A percentile compares a stretch with the other conserved stretches of the same genome.
Conservation (phyloP, 768 basidiomycete genomes). For the Royoungia palumana region DNA sequence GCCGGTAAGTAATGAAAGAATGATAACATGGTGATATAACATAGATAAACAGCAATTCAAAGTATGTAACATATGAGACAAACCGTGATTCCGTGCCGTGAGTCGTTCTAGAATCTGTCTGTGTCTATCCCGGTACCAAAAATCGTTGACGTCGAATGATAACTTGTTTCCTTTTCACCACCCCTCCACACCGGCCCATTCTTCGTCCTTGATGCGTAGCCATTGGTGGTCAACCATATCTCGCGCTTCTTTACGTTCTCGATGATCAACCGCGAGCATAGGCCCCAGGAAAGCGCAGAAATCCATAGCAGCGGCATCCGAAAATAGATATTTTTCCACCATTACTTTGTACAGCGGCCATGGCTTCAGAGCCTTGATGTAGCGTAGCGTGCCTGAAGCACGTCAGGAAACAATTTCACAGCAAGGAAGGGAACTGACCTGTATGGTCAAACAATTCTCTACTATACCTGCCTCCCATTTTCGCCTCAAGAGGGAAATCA, state of each 20-base stretch:
- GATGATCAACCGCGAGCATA: slow-evolving; percentile 72
- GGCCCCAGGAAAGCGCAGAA: slow-evolving; percentile 70
- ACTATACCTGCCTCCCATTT: slow-evolving; percentile 82
- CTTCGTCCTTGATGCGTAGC: slow-evolving; percentile 46
- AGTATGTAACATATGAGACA: slow-evolving; percentile 9
- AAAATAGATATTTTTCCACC: slow-evolving; percentile 83
- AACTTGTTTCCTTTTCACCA: slow-evolving; percentile 24
- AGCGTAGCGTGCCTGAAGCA: slow-evolving; percentile 58
- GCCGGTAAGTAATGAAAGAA: slow-evolving; percentile 3
- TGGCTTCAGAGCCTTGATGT: slow-evolving; percentile 69
- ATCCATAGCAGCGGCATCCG: slow-evolving; percentile 50
- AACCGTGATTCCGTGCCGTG: background rate
- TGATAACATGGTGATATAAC: background rate
- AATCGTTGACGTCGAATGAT: background rate
- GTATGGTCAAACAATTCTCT: slow-evolving; percentile 78
- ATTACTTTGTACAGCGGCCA: slow-evolving; percentile 85
- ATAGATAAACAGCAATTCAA: background rate
- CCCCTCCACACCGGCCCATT: slow-evolving; percentile 23
- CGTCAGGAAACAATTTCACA: slow-evolving; percentile 3
- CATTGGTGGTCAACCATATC: slow-evolving; percentile 76
- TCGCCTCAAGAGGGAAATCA: slow-evolving; percentile 67
- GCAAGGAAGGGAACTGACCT: slow-evolving; percentile 39
- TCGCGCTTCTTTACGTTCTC: slow-evolving; percentile 63
- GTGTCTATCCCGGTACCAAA: slow-evolving; percentile 3
- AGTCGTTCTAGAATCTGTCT: slow-evolving; percentile 8